Conservation (phyloP, 2,329 filamentous ascomycete genomes). For the Penicillium italicum region DNA sequence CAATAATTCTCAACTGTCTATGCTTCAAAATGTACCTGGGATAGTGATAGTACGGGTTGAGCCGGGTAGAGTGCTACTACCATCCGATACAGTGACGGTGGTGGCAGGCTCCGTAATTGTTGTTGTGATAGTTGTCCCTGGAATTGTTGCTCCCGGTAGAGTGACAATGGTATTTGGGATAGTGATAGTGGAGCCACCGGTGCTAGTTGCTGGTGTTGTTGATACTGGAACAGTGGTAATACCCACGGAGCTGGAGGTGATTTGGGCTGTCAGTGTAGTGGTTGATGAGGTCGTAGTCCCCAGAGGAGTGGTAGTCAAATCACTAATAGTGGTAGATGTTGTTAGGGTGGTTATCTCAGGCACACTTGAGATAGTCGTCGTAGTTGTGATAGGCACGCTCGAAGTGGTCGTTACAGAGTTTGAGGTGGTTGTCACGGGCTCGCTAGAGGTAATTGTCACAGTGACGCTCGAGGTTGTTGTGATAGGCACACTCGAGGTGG, state of each 20-base stretch:
- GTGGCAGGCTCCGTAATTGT: constrained; percentile 1
- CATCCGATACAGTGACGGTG: constrained; percentile 1
- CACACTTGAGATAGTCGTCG: neutral
- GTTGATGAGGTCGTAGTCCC: neutral
- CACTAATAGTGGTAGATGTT: neutral
- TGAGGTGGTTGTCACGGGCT: neutral
- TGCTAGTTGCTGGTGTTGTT: neutral
- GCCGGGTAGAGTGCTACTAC: constrained; percentile 2
- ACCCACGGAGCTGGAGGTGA: neutral
- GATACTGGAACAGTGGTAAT: neutral
- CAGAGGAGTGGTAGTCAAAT: neutral
- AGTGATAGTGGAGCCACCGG: constrained; percentile 6
- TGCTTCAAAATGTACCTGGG: constrained; percentile 4
- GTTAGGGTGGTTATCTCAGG: neutral
- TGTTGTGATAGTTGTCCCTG: constrained; percentile 7
- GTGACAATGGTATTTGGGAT: constrained; percentile 3
- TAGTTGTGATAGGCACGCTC: neutral
- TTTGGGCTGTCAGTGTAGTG: neutral
- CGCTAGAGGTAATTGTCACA: neutral
- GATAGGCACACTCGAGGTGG: neutral
- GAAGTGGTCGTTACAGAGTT: neutral
- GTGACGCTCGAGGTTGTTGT: no score
- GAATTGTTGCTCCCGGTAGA: neutral
- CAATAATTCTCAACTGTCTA: neutral
- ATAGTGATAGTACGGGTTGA: constrained; percentile 5